These are phyloP conservation scores for Omphalea diandra DNA, from an alignment of 441 rosid genomes.

Conservation along the genomic window DNA sequence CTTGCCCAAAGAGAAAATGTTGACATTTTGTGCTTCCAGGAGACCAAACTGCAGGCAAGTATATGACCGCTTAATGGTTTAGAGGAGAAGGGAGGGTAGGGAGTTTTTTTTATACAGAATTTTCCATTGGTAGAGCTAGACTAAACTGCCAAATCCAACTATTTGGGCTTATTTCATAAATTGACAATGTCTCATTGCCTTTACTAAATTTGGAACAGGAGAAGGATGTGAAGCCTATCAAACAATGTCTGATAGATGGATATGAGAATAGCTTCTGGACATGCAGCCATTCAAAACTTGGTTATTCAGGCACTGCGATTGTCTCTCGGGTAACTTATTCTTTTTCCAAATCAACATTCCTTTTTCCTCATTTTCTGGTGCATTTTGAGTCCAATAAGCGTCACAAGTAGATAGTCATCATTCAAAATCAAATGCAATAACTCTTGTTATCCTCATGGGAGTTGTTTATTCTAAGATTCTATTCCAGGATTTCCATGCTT, in stretches of 20 bases:
- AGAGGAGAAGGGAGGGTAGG: neutral
- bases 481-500: neutral
- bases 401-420: neutral
- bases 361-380: neutral
- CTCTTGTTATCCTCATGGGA: neutral
- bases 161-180: conserved; percentile 4
- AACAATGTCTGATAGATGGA: conserved; percentile 65
- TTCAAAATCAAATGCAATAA: neutral
- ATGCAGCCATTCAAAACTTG: conserved; percentile 84
- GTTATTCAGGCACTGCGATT: conserved; percentile 94
- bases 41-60: conserved; percentile 85
- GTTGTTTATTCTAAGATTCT: neutral
- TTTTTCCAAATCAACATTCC: neutral
- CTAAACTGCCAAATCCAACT: neutral
- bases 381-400: neutral
- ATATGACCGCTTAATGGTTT: neutral
- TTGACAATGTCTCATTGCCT: conserved; percentile 10
- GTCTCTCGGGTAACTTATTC: conserved; percentile 77
- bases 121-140: neutral
- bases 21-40: conserved; percentile 91
- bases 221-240: conserved; percentile 77
- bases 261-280: conserved; percentile 89
- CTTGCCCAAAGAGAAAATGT: conserved; percentile 84
- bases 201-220: conserved; percentile 44
- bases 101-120: neutral